Evolutionary conservation across 2,329 filamentous ascomycete genomes (phyloP).

Genomic region (Aspergillus brasiliensis): DNA sequence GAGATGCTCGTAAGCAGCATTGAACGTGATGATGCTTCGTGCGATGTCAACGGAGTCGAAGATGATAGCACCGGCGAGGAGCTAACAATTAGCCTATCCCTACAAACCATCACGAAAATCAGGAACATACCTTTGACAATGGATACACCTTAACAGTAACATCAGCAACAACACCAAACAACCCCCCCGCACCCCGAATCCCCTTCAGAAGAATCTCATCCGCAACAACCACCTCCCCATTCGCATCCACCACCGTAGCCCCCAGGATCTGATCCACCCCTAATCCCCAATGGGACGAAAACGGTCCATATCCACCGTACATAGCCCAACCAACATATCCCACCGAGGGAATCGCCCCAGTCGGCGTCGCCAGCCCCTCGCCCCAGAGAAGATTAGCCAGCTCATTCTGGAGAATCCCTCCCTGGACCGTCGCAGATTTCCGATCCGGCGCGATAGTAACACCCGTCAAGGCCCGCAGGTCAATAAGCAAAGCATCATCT

Average conservation of each 20-base stretch:
- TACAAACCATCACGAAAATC: too few relatives aligned
- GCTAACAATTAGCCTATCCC: too few relatives aligned
- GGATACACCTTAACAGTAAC: slow-evolving; percentile 21
- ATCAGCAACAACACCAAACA: slow-evolving; percentile 24
- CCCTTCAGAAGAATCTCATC: slow-evolving; percentile 19
- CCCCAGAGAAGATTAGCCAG: slow-evolving; percentile 9
- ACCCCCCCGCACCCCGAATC: slow-evolving; percentile 21
- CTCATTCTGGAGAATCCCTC: slow-evolving; percentile 16
- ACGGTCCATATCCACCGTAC: slow-evolving; percentile 40
- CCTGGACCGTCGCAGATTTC: slow-evolving; percentile 14
- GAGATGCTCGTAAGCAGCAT: slow-evolving; percentile 16
- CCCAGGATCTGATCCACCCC: slow-evolving; percentile 43
- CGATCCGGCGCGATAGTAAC: slow-evolving; percentile 12
- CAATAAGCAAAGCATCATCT: slow-evolving; percentile 15
- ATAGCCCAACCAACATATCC: slow-evolving; percentile 42
- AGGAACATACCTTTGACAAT: slow-evolving; percentile 10
- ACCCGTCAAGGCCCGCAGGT: slow-evolving; percentile 15
- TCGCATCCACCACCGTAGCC: slow-evolving; percentile 16
- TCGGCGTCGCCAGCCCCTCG: slow-evolving; percentile 15
- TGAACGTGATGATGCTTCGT: slow-evolving; percentile 10
- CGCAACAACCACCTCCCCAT: slow-evolving; percentile 15
- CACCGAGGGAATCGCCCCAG: slow-evolving; percentile 22
- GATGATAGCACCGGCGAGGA: slow-evolving; percentile 21
- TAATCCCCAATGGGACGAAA: slow-evolving; percentile 32
- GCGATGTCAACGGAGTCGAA: slow-evolving; percentile 20